Percentiles rank a stretch among this genome's conserved stretches.
These are phyloP conservation scores for Fraxinus baroniana DNA, from an alignment of 305 asterid genomes.

Conservation along the genomic window DNA sequence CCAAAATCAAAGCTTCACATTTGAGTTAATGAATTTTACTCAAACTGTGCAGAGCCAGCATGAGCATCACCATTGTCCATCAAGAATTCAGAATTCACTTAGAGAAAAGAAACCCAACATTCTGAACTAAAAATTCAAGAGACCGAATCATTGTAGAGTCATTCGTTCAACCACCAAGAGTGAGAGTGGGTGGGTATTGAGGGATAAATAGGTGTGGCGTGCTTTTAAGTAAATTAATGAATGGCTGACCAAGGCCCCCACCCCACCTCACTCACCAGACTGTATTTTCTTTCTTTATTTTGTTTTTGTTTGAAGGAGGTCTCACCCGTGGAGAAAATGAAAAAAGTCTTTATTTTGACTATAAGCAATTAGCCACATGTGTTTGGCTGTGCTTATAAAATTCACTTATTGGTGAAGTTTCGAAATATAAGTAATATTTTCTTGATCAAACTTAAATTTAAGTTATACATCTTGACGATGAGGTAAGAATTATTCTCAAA, in stretches of 20 bases:
- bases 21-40: conserved; percentile 18
- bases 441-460: background rate
- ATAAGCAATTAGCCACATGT: background rate
- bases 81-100: conserved; percentile 27
- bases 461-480: background rate
- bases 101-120: conserved; percentile 9
- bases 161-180: conserved; percentile 33
- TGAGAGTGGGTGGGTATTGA: background rate
- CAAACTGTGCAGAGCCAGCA: conserved; percentile 2
- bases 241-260: background rate
- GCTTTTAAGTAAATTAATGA: background rate
- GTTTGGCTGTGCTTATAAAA: background rate
- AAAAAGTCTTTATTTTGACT: background rate
- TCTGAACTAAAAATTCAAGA: conserved; percentile 12
- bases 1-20: conserved; percentile 27
- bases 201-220: background rate
- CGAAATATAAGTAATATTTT: background rate
- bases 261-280: background rate
- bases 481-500: background rate
- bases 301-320: background rate
- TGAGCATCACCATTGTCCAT: conserved; percentile 35
- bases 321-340: background rate
- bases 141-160: conserved; percentile 14
- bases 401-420: background rate
- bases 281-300: background rate